A percentile compares a stretch with the other conserved stretches of the same genome.
Conservation (phyloP, 306 rosid genomes). For the Boehmeria nivea region DNA sequence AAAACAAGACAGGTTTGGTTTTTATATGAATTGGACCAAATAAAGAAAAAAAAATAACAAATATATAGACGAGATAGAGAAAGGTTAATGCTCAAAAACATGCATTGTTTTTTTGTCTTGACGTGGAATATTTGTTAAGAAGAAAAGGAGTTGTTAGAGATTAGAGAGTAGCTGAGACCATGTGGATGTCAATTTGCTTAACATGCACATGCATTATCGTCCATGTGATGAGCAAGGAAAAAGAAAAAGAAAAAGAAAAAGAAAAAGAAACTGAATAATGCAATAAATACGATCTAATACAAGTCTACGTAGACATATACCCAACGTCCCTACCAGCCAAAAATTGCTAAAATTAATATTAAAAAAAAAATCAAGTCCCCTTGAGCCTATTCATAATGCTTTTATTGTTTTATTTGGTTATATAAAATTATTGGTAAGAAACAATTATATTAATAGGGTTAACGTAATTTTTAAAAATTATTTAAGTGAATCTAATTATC, state of each 20-base stretch:
- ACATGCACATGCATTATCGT: conserved; percentile 23
- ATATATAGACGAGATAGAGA: not conserved
- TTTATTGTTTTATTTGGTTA: too few relatives aligned
- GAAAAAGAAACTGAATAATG: not conserved
- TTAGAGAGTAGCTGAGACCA: too few relatives aligned
- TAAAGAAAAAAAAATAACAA: not conserved
- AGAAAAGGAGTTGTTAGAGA: not conserved
- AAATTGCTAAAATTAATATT: not conserved
- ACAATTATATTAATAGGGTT: too few relatives aligned
- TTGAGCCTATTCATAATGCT: too few relatives aligned
- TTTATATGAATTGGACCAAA: too few relatives aligned
- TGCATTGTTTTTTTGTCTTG: not conserved
- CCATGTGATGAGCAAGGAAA: conserved; percentile 22
- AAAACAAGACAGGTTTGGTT: too few relatives aligned
- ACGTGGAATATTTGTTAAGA: not conserved
- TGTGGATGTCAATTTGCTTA: conserved; percentile 1
- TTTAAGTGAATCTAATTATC: too few relatives aligned
- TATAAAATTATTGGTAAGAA: too few relatives aligned
- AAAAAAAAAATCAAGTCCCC: conserved; percentile 14
- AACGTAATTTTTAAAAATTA: too few relatives aligned
- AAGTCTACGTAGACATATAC: conserved; percentile 2
- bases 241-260: conserved; percentile 1
- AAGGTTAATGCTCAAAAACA: conserved; percentile 2
- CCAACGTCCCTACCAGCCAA: not conserved
- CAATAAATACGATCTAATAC: conserved; percentile 4